phyloP scores from a whole-genome alignment of 768 basidiomycete species.

The Lactarius indigo region DNA sequence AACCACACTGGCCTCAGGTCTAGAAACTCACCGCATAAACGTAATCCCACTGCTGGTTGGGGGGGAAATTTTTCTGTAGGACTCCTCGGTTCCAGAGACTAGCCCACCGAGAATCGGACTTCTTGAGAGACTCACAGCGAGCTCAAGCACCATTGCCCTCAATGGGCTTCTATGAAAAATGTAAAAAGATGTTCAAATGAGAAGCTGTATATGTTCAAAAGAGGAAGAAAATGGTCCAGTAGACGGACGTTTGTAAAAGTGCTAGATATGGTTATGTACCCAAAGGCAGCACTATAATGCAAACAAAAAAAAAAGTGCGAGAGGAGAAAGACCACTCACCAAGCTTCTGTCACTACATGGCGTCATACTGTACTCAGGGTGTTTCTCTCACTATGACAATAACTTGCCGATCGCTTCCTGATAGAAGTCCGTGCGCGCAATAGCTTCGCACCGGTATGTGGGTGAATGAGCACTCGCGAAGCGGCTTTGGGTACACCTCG shows the following conservation, averaged over 20 bases:
- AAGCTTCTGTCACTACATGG: too few species aligned
- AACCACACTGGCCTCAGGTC: background rate
- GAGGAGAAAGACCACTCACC: too few species aligned
- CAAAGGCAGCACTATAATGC: too few species aligned
- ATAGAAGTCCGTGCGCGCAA: slow-evolving; percentile 84
- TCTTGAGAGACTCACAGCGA: slow-evolving; percentile 86
- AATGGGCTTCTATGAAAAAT: background rate
- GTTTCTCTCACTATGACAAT: slow-evolving; percentile 87
- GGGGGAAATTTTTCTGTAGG: slow-evolving; percentile 90
- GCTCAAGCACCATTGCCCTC: slow-evolving; percentile 12
- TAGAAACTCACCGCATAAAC: slow-evolving; percentile 64
- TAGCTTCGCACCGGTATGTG: slow-evolving; percentile 87
- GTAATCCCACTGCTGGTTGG: slow-evolving; percentile 99
- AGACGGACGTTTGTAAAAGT: too few species aligned
- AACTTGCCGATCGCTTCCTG: slow-evolving; percentile 81
- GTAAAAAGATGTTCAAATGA: background rate
- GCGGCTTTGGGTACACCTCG: slow-evolving; percentile 59
- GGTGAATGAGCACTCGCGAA: slow-evolving; percentile 56
- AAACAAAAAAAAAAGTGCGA: too few species aligned
- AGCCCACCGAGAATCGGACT: slow-evolving; percentile 96
- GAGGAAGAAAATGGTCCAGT: too few species aligned
- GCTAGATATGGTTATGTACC: too few species aligned
- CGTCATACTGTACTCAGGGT: too few species aligned
- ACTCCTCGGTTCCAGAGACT: slow-evolving; percentile 95
- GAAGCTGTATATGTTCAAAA: too few species aligned